phyloP scores from a whole-genome alignment of 768 basidiomycete species.

The Russula earlei region DNA sequence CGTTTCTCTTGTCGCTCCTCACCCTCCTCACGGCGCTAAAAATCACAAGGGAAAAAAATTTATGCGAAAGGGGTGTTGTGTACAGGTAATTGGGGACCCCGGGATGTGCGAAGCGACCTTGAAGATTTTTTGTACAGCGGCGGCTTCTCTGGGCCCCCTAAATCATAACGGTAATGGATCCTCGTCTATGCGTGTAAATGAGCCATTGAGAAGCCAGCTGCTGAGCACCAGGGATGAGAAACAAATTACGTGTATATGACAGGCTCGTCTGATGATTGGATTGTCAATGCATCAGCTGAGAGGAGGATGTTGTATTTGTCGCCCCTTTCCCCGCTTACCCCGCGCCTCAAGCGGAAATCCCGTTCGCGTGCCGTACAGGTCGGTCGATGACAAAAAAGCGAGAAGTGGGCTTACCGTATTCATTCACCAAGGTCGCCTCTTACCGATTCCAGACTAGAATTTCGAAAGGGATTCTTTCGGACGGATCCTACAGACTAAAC shows the following conservation, averaged over 20 bases:
- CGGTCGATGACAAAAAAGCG: no score
- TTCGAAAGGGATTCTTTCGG: background rate
- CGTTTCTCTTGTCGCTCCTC: background rate
- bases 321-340: background rate
- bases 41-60: background rate
- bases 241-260: background rate
- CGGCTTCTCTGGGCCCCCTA: background rate
- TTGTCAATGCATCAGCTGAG: background rate
- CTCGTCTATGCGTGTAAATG: background rate
- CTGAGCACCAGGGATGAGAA: no score
- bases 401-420: no score
- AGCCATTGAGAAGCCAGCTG: background rate
- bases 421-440: background rate
- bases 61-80: background rate
- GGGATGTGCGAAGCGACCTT: background rate
- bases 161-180: no score
- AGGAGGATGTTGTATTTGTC: no score
- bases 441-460: background rate
- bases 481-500: slow-evolving; percentile 8
- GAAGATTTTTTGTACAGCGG: background rate
- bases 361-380: background rate
- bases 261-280: no score
- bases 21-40: background rate
- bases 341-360: slow-evolving; percentile 3
- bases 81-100: background rate